Base-by-base conservation (phyloP, 805 yeast genomes). In the Candida succiphila region DNA sequence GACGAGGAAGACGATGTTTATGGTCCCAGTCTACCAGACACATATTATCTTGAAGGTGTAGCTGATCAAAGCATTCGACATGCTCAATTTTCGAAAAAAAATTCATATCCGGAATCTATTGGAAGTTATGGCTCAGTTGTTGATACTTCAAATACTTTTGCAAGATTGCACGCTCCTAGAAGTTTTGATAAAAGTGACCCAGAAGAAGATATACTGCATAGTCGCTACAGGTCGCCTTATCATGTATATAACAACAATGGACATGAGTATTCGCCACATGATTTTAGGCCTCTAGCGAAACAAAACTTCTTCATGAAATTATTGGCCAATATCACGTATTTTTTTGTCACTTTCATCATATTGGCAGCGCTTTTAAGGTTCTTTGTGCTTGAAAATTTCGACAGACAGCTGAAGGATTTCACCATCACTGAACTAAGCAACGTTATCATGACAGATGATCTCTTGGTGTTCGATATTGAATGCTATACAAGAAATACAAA, bases 381-480 rank as follows among this genome's bases (percentile, higher is more conserved):
- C 3, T 21, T 56, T 12, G 36, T 51, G 2, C 27, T 56, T 25
- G 49, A 46, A 28, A 46, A 50, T 29, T 48, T 47, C 25, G 49
- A 53, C 27, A 52, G 51, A 35, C 45, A 45, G 21, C 29, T 58
- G 8, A 27, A 31, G 0, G 36, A 40, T 13, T 55, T 58, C 36
- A 39, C 42, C 10, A 42, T 58, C 7, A 32, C 29, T 2, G 37
- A 38, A 5, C 29, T 58, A 4, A 51, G 52, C 9, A 54, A 51
- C 29, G 40, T 57, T 5, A 44, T 58, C 24, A 43, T 57, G 8
- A 52, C 55, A 27, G 54, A 53, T 19, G 56, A 52, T 20, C 29
- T 58, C 19, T 35, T 58, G 15, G 40, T 55, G 15, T 44, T 58
- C 33, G 62, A 58, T 35, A 32, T 58, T n/a, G 42, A 41, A 7